Evolutionary conservation across 176 grass and related monocot species (phyloP).

Genomic region (bread wheat (Triticum aestivum)): DNA sequence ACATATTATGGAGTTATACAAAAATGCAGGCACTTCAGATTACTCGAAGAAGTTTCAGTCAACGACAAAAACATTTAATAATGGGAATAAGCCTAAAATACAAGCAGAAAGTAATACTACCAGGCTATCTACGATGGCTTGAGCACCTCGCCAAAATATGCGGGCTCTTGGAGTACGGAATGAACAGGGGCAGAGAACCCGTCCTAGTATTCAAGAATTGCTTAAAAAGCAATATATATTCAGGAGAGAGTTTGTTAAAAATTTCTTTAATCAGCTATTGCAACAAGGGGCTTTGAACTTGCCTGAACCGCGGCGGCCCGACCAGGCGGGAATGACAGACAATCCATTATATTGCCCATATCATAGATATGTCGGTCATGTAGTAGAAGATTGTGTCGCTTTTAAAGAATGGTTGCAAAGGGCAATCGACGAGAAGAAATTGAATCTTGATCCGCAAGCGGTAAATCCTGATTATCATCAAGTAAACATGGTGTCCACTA

Average conservation of each 20-base stretch:
- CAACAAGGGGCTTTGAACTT: not conserved
- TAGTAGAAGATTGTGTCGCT: not conserved
- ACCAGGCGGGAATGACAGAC: not conserved
- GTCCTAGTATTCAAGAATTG: not conserved
- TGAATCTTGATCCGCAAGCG: not conserved
- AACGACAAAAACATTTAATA: not conserved
- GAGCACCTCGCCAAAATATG: not conserved
- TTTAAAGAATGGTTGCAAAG: not conserved
- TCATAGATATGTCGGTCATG: not conserved
- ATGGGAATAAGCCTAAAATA: not conserved
- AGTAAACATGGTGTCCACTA: not conserved
- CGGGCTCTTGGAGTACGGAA: not conserved
- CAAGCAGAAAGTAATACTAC: not conserved
- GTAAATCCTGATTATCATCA: not conserved
- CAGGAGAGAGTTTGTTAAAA: not conserved
- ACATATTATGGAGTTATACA: not conserved
- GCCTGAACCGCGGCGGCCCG: not conserved
- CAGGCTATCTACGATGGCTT: not conserved
- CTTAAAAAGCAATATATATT: not conserved
- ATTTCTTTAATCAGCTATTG: not conserved
- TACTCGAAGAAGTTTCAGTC: not conserved
- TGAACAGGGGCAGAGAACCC: not conserved
- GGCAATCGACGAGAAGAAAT: not conserved
- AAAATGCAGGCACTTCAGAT: not conserved
- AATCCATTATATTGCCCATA: not conserved